phyloP scores from a whole-genome alignment of 2,329 filamentous ascomycete species.

The Apiospora aurea region DNA sequence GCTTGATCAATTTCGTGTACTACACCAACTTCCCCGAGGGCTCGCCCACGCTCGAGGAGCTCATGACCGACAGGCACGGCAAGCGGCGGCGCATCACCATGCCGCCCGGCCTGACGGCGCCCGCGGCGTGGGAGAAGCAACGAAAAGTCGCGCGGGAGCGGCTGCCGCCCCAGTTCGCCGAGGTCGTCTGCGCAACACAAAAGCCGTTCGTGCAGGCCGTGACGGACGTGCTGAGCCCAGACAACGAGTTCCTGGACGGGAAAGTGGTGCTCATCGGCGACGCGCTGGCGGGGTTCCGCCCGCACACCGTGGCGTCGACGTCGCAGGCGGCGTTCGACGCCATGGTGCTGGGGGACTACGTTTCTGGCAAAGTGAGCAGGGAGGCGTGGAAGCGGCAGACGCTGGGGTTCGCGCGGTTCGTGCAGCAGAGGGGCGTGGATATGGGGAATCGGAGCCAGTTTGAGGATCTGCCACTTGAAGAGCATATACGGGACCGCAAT shows the following conservation, averaged over 20 bases:
- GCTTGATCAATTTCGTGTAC: constrained; percentile 55
- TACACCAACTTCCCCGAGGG: constrained; percentile 50
- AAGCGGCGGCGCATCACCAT: constrained; percentile 45
- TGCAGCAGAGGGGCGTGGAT: constrained; percentile 44
- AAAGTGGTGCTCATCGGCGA: constrained; percentile 52
- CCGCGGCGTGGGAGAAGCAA: constrained; percentile 45
- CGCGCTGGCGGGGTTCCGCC: constrained; percentile 51
- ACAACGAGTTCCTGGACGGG: constrained; percentile 44
- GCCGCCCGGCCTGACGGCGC: constrained; percentile 44
- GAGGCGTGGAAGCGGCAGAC: constrained; percentile 45
- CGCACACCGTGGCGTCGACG: constrained; percentile 53
- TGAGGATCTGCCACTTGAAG: constrained; percentile 39
- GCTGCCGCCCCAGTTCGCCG: constrained; percentile 49
- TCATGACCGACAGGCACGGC: constrained; percentile 45
- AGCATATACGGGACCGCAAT: constrained; percentile 45
- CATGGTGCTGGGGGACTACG: constrained; percentile 44
- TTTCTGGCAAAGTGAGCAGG: constrained; percentile 39
- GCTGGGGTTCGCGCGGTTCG: constrained; percentile 44
- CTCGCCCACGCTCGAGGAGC: constrained; percentile 41
- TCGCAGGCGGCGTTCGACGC: constrained; percentile 48
- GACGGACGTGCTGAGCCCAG: constrained; percentile 46
- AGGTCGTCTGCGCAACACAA: constrained; percentile 47
- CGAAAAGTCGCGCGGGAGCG: constrained; percentile 39
- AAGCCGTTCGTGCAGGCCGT: constrained; percentile 51
- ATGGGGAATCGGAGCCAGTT: constrained; percentile 47